Evolutionary conservation across 1,284 basidiomycete species (phyloP).

Genomic region (Rhodotorula sp.): DNA sequence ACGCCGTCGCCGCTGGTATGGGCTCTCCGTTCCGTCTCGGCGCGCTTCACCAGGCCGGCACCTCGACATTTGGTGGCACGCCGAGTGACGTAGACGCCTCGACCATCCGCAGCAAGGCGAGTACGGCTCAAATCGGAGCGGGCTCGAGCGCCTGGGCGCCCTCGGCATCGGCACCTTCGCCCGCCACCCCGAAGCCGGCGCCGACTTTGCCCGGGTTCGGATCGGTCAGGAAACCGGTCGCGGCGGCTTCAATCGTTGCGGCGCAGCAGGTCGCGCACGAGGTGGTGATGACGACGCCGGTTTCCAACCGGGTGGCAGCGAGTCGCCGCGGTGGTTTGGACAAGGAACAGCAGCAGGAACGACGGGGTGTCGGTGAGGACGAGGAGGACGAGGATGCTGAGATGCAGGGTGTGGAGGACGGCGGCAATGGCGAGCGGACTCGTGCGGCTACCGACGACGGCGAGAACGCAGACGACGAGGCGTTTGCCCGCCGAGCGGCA

Average conservation of each 20-base stretch:
- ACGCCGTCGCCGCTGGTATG: not conserved
- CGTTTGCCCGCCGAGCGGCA: constrained; percentile 5
- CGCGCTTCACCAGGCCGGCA: not conserved
- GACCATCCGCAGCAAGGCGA: not conserved
- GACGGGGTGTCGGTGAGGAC: not conserved
- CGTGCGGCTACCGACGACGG: not conserved
- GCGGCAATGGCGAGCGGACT: not conserved
- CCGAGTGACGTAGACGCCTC: not conserved
- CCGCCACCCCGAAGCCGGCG: constrained; percentile 3
- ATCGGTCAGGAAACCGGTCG: constrained; percentile 9
- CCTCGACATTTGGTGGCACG: not conserved
- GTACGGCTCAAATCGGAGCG: not conserved
- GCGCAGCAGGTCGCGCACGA: not conserved
- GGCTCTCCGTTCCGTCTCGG: constrained; percentile 1
- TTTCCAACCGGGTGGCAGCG: too few species aligned
- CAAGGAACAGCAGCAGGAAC: not conserved
- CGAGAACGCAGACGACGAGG: not conserved
- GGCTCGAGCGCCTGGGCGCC: not conserved
- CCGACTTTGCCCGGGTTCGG: constrained; percentile 29
- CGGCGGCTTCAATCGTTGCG: not conserved
- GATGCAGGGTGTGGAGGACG: constrained; percentile 1
- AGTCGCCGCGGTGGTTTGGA: too few species aligned
- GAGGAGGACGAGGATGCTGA: constrained; percentile 11
- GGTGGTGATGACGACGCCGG: not conserved
- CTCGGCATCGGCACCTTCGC: not conserved